Conservation (phyloP, 306 rosid genomes). For the Nissolia schottii region DNA sequence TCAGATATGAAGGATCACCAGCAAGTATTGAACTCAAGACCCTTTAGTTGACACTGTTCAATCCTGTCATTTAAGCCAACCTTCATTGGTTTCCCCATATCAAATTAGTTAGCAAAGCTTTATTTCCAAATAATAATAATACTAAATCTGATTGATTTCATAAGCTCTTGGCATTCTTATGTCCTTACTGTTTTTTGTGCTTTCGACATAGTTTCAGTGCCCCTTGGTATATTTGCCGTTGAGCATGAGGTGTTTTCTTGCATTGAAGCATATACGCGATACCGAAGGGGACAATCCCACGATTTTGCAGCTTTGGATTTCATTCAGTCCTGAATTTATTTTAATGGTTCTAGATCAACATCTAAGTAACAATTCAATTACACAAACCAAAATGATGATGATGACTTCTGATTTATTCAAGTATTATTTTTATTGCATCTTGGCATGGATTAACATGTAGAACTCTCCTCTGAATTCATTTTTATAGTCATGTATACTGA, state of each 20-base stretch:
- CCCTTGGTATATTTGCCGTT: neutral
- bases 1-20: neutral
- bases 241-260: neutral
- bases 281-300: neutral
- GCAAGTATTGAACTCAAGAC: neutral
- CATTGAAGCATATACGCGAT: neutral
- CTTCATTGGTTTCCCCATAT: neutral
- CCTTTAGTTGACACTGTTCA: neutral
- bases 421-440: neutral
- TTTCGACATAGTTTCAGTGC: neutral
- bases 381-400: neutral
- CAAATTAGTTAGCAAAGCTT: neutral
- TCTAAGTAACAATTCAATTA: neutral
- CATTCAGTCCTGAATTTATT: neutral
- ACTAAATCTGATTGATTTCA: neutral
- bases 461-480: neutral
- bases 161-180: neutral
- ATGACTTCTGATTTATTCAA: neutral
- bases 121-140: neutral
- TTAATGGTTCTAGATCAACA: neutral
- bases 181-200: neutral
- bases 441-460: neutral
- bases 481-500: neutral
- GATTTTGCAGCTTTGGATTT: slow-evolving; percentile 1
- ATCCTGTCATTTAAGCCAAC: neutral